phyloP scores from a whole-genome alignment of 2,329 filamentous ascomycete genomes.

The Zopfia rhizophila region DNA sequence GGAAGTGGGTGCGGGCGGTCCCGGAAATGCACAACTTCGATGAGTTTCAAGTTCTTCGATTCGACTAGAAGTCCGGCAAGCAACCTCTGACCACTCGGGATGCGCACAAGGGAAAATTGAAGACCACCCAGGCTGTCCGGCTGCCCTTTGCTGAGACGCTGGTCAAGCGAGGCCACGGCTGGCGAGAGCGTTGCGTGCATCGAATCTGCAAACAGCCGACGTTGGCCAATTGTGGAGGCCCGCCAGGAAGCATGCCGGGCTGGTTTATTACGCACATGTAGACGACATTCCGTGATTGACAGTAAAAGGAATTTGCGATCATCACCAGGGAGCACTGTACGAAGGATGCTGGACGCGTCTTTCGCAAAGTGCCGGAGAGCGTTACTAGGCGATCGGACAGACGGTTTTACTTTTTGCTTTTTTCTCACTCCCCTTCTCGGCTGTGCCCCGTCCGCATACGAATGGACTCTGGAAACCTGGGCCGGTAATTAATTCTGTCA shows the following conservation, averaged over 20 bases:
- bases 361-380: slow-evolving; percentile 6
- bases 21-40: slow-evolving; percentile 35
- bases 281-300: slow-evolving; percentile 5
- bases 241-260: slow-evolving; percentile 12
- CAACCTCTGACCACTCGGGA: slow-evolving; percentile 1
- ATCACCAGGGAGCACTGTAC: slow-evolving; percentile 7
- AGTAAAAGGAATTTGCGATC: slow-evolving; percentile 5
- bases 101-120: slow-evolving; percentile 9
- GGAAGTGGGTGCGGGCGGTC: slow-evolving; percentile 29
- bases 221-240: slow-evolving; percentile 18
- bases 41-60: slow-evolving; percentile 30
- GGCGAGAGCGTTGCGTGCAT: slow-evolving; percentile 27
- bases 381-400: slow-evolving; percentile 1
- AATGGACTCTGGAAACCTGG: slow-evolving; percentile 5
- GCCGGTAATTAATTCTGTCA: slow-evolving; percentile 14
- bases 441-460: slow-evolving; percentile 20
- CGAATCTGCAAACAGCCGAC: slow-evolving; percentile 27
- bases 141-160: slow-evolving; percentile 18
- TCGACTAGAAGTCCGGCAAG: slow-evolving; percentile 16
- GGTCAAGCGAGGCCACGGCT: slow-evolving; percentile 17
- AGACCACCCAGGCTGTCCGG: slow-evolving; percentile 22
- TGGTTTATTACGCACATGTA: slow-evolving; percentile 24
- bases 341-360: slow-evolving; percentile 4
- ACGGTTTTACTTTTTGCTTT: slow-evolving; percentile 11
- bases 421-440: slow-evolving; percentile 9